A percentile compares a stretch with the other conserved stretches of the same genome.
These are phyloP conservation scores for Xylaria sp. DNA, from an alignment of 2,329 filamentous ascomycete genomes.

Conservation along the genomic window DNA sequence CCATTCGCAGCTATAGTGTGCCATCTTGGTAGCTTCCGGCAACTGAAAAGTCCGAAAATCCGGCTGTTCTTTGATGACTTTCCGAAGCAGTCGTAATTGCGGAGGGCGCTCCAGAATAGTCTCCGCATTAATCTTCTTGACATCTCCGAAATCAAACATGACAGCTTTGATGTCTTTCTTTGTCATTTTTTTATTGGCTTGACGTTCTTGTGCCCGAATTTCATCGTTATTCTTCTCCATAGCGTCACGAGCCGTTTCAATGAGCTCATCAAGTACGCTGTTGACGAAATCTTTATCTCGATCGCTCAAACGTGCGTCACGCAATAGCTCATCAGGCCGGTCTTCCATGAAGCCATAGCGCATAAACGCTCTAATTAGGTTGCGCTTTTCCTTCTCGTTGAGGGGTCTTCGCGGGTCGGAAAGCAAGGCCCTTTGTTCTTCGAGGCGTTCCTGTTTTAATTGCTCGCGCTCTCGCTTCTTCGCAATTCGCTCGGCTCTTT, in stretches of 20 bases:
- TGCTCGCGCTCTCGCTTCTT: conserved; percentile 75
- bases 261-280: conserved; percentile 79
- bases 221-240: conserved; percentile 75
- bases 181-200: conserved; percentile 81
- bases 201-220: conserved; percentile 83
- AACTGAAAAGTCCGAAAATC: conserved; percentile 87
- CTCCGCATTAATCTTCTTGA: conserved; percentile 95
- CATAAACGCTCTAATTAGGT: conserved; percentile 90
- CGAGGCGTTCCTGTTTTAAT: conserved; percentile 77
- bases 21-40: conserved; percentile 89
- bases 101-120: conserved; percentile 91
- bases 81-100: conserved; percentile 85
- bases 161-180: conserved; percentile 99
- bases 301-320: conserved; percentile 84
- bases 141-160: conserved; percentile 90
- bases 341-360: conserved; percentile 92
- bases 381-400: conserved; percentile 90
- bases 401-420: conserved; percentile 90
- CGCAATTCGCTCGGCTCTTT: conserved; percentile 71
- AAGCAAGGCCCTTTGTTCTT: conserved; percentile 78
- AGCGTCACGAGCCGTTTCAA: conserved; percentile 66
- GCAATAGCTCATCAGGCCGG: conserved; percentile 85
- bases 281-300: conserved; percentile 85
- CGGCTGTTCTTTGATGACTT: conserved; percentile 72
- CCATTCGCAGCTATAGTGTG: conserved; percentile 92